These are phyloP conservation scores for Bolboschoenoplectus hybrid DNA, from an alignment of 202 grass and related monocot genomes.

Conservation along the genomic window DNA sequence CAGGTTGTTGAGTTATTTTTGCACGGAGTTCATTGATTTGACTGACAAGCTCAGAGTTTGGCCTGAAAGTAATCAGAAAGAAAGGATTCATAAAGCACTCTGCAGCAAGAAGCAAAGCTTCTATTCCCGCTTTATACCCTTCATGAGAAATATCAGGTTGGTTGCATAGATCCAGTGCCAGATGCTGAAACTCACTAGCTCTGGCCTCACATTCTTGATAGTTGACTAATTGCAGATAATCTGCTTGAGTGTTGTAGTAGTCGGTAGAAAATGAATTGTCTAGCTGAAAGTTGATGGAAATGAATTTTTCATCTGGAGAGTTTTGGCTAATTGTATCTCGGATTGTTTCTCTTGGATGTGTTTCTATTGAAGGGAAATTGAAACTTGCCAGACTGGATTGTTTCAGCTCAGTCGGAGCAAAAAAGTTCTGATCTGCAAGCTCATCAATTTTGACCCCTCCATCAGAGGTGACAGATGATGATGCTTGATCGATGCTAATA, in stretches of 20 bases:
- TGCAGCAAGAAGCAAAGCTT: slow-evolving; percentile 89
- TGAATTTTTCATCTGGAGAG: slow-evolving; percentile 48
- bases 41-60: slow-evolving; percentile 59
- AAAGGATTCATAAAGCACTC: slow-evolving; percentile 93
- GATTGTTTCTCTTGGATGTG: slow-evolving; percentile 44
- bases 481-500: slow-evolving; percentile 54
- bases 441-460: slow-evolving; percentile 56
- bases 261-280: slow-evolving; percentile 69
- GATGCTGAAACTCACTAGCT: slow-evolving; percentile 77
- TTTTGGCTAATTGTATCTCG: slow-evolving; percentile 44
- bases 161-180: slow-evolving; percentile 73
- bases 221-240: slow-evolving; percentile 83
- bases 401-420: slow-evolving; percentile 76
- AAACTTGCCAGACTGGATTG: slow-evolving; percentile 58
- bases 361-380: slow-evolving; percentile 44
- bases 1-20: slow-evolving; percentile 52
- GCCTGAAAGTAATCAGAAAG: slow-evolving; percentile 61
- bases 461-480: slow-evolving; percentile 49
- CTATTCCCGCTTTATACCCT: slow-evolving; percentile 82
- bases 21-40: slow-evolving; percentile 57
- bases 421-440: slow-evolving; percentile 52
- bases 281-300: slow-evolving; percentile 51
- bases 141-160: slow-evolving; percentile 64
- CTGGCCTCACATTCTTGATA: slow-evolving; percentile 70
- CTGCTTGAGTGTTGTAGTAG: slow-evolving; percentile 66